These are phyloP conservation scores for Spiraea crenata DNA, from an alignment of 331 rosid species.

Conservation along the genomic window DNA sequence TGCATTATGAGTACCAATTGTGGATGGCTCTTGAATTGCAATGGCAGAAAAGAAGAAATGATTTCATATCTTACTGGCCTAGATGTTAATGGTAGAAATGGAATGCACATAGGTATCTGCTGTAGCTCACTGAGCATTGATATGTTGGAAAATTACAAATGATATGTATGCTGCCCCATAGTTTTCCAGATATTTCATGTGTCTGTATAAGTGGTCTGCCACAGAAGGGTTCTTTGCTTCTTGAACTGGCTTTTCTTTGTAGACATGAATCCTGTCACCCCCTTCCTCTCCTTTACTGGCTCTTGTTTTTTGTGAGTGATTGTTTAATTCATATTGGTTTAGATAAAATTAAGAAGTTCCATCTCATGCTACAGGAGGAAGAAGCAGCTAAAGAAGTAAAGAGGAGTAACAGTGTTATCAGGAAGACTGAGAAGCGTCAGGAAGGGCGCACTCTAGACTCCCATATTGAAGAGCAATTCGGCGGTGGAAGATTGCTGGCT, in stretches of 20 bases:
- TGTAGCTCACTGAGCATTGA: not conserved
- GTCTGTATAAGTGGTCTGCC: not conserved
- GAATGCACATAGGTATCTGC: not conserved
- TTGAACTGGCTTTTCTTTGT: not conserved
- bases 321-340: not conserved
- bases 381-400: slow-evolving; percentile 33
- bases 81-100: not conserved
- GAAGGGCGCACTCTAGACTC: slow-evolving; percentile 31
- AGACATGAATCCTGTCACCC: not conserved
- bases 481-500: slow-evolving; percentile 41
- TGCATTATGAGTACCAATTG: not conserved
- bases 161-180: not conserved
- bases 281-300: too few species aligned
- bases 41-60: not conserved
- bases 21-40: not conserved
- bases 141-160: too few species aligned
- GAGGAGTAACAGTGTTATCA: slow-evolving; percentile 37
- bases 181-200: not conserved
- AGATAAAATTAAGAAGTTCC: not conserved
- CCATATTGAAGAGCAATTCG: slow-evolving; percentile 45
- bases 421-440: slow-evolving; percentile 48
- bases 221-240: not conserved
- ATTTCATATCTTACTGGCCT: not conserved
- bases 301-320: not conserved
- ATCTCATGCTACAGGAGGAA: slow-evolving; percentile 28